These are phyloP conservation scores for Inonotus hispidus DNA, from an alignment of 1,284 basidiomycete genomes.

Conservation along the genomic window DNA sequence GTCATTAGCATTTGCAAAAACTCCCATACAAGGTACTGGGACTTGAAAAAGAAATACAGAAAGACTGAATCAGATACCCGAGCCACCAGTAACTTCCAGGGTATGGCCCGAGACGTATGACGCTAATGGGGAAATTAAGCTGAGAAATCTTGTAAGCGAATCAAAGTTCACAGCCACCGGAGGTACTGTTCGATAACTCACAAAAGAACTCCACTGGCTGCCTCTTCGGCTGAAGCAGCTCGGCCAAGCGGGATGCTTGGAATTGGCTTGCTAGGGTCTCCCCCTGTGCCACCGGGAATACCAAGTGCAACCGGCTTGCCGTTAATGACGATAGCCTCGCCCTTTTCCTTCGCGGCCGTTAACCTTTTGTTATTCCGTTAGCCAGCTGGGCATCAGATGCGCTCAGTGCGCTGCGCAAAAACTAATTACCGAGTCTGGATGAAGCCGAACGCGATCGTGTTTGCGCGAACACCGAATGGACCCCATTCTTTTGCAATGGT, in stretches of 20 bases:
- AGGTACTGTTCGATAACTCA: constrained; percentile 33
- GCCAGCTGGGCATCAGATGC: neutral
- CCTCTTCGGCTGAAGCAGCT: constrained; percentile 73
- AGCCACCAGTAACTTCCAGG: constrained; percentile 74
- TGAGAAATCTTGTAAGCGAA: constrained; percentile 28
- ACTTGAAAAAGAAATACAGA: neutral
- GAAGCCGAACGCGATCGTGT: constrained; percentile 75
- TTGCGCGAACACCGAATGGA: constrained; percentile 72
- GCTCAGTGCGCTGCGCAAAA: neutral
- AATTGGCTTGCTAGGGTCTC: constrained; percentile 34
- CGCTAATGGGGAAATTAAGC: constrained; percentile 71
- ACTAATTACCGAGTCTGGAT: constrained; percentile 60
- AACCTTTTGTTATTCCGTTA: constrained; percentile 35
- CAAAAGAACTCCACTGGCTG: constrained; percentile 69
- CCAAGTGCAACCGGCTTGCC: constrained; percentile 83
- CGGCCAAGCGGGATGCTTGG: constrained; percentile 69
- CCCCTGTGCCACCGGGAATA: constrained; percentile 52
- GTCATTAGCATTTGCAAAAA: too few species aligned
- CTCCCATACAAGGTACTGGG: neutral
- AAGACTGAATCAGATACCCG: constrained; percentile 57
- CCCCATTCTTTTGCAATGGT: constrained; percentile 89
- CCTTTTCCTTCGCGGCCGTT: constrained; percentile 72
- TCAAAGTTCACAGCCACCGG: neutral
- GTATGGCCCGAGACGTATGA: constrained; percentile 81
- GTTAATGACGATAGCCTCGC: constrained; percentile 71